These are phyloP conservation scores for Dryadomyces sulphureus DNA, from an alignment of 2,329 filamentous ascomycete genomes.

Conservation along the genomic window DNA sequence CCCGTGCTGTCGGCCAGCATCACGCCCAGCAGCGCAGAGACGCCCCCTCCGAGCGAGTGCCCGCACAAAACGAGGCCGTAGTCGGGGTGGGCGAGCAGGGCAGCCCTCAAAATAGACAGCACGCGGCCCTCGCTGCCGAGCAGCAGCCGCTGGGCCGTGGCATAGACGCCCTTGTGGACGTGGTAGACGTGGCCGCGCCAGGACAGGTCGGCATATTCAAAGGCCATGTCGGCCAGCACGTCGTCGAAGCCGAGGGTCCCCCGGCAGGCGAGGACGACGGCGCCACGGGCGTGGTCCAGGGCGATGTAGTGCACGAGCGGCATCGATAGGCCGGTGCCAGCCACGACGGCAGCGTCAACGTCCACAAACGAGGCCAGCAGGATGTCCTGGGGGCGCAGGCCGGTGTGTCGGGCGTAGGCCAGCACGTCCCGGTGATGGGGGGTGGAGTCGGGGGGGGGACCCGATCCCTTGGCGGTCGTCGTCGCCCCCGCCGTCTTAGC, in stretches of 20 bases:
- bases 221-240: constrained; percentile 58
- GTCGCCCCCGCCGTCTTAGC: constrained; percentile 21
- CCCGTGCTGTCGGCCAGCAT: constrained; percentile 48
- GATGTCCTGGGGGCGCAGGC: constrained; percentile 40
- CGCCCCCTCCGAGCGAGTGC: constrained; percentile 54
- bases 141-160: constrained; percentile 51
- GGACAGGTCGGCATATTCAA: constrained; percentile 51
- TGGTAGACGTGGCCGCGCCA: constrained; percentile 53
- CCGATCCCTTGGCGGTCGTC: not conserved
- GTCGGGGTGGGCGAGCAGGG: constrained; percentile 49
- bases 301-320: constrained; percentile 61
- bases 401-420: constrained; percentile 49
- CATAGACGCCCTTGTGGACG: constrained; percentile 62
- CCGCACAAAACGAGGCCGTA: constrained; percentile 58
- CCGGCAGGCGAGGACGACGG: constrained; percentile 57
- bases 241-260: constrained; percentile 63
- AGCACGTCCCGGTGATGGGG: constrained; percentile 39
- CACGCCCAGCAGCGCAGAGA: constrained; percentile 54
- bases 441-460: not conserved
- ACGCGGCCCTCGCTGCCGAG: constrained; percentile 54
- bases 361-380: constrained; percentile 59
- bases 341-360: constrained; percentile 23
- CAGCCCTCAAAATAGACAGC: constrained; percentile 48
- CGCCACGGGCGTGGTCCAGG: constrained; percentile 55
- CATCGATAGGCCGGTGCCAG: constrained; percentile 43